Evolutionary conservation across 169 alveolate species (phyloP).

Genomic region (Eimeria zaria): DNA sequence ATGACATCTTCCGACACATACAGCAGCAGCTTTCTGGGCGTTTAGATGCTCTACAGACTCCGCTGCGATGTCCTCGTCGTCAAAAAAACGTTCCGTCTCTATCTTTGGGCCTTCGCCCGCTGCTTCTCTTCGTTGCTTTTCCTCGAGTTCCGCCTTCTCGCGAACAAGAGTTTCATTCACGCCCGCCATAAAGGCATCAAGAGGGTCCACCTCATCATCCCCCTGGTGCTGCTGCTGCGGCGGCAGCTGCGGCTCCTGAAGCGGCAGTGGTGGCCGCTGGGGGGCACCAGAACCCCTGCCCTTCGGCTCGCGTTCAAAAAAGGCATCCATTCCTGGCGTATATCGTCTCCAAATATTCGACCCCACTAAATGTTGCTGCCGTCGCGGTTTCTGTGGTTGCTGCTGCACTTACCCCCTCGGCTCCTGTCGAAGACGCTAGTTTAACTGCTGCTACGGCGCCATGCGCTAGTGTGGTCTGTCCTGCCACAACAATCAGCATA

Average conservation of each 20-base stretch:
- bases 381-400: background rate
- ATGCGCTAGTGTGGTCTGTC: background rate
- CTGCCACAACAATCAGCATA: background rate
- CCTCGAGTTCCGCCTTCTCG: conserved; percentile 59
- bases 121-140: conserved; percentile 32
- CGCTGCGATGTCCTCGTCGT: conserved; percentile 77
- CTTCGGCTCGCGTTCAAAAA: conserved; percentile 36
- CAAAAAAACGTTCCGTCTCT: conserved; percentile 61
- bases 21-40: conserved; percentile 49
- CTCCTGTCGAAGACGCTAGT: background rate
- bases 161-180: conserved; percentile 61
- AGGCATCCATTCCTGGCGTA: conserved; percentile 41
- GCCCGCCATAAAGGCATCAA: conserved; percentile 69
- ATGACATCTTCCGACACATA: background rate
- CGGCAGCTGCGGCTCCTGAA: conserved; percentile 6
- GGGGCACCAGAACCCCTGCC: conserved; percentile 37
- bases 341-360: background rate
- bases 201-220: conserved; percentile 67
- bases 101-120: conserved; percentile 46
- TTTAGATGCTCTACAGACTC: conserved; percentile 61
- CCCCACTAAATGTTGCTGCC: background rate
- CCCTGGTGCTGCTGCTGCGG: conserved; percentile 24
- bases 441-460: conserved; percentile 18
- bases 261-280: conserved; percentile 8
- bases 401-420: background rate